These are phyloP conservation scores for Xylariaceae sp. DNA, from an alignment of 2,329 filamentous ascomycete genomes.

Conservation along the genomic window DNA sequence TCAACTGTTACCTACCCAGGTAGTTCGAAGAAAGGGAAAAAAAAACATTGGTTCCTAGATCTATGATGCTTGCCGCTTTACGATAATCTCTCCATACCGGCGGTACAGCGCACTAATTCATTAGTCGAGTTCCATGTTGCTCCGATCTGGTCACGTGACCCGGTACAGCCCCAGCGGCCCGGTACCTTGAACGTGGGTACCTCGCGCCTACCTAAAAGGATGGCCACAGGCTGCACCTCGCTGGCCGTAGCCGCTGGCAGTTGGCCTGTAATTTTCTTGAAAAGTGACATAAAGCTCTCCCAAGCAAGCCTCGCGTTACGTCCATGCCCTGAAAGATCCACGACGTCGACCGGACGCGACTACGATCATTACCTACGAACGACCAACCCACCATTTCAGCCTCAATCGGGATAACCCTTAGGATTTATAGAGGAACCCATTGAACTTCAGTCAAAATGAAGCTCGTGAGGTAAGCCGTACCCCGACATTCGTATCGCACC, in stretches of 20 bases:
- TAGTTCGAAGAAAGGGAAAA: no score
- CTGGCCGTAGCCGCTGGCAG: neutral
- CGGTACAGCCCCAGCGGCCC: neutral
- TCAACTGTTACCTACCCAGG: no score
- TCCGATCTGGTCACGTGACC: neutral
- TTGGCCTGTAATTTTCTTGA: slow-evolving; percentile 10
- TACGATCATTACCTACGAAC: slow-evolving; percentile 12
- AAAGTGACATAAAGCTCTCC: slow-evolving; percentile 15
- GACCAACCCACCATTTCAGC: slow-evolving; percentile 2
- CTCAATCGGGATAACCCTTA: neutral
- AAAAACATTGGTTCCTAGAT: no score
- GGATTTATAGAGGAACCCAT: slow-evolving; percentile 5
- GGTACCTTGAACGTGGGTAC: neutral
- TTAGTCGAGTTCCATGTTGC: neutral
- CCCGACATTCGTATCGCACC: slow-evolving; percentile 31
- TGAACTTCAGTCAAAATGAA: slow-evolving; percentile 63
- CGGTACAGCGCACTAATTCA: neutral
- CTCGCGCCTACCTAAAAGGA: neutral
- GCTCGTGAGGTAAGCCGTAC: slow-evolving; percentile 76
- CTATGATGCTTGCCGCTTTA: neutral
- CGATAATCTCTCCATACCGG: no score
- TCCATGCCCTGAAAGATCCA: slow-evolving; percentile 1
- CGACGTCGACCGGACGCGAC: slow-evolving; percentile 10
- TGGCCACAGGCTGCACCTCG: neutral
- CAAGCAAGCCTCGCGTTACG: slow-evolving; percentile 9